Base-by-base conservation (phyloP, 139 green algal species). In the Volvox africanus region DNA sequence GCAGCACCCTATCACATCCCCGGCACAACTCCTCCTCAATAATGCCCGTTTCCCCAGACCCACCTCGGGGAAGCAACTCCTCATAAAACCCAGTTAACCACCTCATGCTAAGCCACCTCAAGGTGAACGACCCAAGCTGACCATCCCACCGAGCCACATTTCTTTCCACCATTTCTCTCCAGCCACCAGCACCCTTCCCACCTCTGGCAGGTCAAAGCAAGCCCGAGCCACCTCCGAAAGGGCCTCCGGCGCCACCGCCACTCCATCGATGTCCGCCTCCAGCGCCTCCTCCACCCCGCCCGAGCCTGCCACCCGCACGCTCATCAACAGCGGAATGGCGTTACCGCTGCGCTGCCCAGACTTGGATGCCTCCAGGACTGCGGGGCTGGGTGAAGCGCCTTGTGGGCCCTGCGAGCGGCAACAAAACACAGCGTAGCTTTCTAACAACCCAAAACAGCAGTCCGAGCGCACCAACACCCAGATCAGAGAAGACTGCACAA, bases 301-400 rank as follows among this genome's bases (percentile, higher is more conserved):
- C 0, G 1, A 17, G 11, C 78, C 79, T 18, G 33, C 21, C 30
- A 61, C 36, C 61, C 73, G 73, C 9, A 76, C 79, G 36, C 78
- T 12, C 83, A 82, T 14, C n/a, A 96, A 82, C 28, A 97, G 91
- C 11, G 95, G 95, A 73, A 98, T 96, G 88, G 93, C 91, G 83
- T 89, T 95, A 81, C 94, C 95, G 81, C 94, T 97, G 89, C 93
- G 93, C 92, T 98, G 96, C 50, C 93, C 90, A 28, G 44, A 37
- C 26, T 83, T 86, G 5, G 94, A 92, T 26, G 89, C 93, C n/a
- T 76, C 9, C 0, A 94, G 86, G 11, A 93, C 93, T 0, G 65
- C 71, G 0, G 87, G 30, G 32, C 21, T 77, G 22, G 93, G 90
- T 16, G 92, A 77, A 12, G 37, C 36, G 17, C 93, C 93, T 35